Percentiles rank a stretch among this genome's conserved stretches.
phyloP scores from a whole-genome alignment of 768 basidiomycete species.

The Trametes elegans region DNA sequence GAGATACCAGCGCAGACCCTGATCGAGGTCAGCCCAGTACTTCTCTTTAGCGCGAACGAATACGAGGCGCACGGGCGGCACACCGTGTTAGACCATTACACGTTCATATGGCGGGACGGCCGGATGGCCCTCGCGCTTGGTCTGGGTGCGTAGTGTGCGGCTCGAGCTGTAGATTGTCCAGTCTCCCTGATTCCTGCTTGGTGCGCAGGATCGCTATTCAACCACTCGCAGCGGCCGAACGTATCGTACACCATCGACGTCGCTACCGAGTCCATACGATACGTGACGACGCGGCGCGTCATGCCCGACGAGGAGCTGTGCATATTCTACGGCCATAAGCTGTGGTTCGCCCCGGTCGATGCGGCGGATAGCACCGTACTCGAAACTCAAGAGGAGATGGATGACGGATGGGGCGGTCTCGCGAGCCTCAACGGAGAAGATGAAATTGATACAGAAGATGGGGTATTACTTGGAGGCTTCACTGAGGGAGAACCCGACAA shows the following conservation, averaged over 20 bases:
- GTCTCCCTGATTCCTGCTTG: neutral
- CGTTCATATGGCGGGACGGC: constrained; percentile 73
- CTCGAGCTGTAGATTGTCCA: neutral
- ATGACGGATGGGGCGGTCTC: constrained; percentile 50
- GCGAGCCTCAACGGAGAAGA: constrained; percentile 26
- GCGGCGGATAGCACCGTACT: neutral
- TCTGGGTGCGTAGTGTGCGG: constrained; percentile 49
- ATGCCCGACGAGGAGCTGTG: constrained; percentile 68
- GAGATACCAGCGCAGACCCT: constrained; percentile 58
- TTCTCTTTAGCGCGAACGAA: constrained; percentile 71
- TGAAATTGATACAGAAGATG: constrained; percentile 2
- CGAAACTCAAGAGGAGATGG: constrained; percentile 17
- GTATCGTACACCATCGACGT: constrained; percentile 60
- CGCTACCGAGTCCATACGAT: constrained; percentile 57
- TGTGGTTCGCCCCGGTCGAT: constrained; percentile 59
- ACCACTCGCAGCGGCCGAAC: constrained; percentile 71
- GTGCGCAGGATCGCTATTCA: constrained; percentile 74
- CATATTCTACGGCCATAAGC: constrained; percentile 70
- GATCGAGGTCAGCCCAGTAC: constrained; percentile 83
- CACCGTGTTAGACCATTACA: constrained; percentile 71
- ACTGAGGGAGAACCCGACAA: constrained; percentile 42
- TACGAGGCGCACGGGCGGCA: constrained; percentile 61
- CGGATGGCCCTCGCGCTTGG: constrained; percentile 78
- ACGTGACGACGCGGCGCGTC: constrained; percentile 53
- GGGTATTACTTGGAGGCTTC: constrained; percentile 23